Percentiles rank a stretch among this genome's conserved stretches.
Conservation (phyloP, 2,329 filamentous ascomycete species). For the Pleurostoma richardsiae region DNA sequence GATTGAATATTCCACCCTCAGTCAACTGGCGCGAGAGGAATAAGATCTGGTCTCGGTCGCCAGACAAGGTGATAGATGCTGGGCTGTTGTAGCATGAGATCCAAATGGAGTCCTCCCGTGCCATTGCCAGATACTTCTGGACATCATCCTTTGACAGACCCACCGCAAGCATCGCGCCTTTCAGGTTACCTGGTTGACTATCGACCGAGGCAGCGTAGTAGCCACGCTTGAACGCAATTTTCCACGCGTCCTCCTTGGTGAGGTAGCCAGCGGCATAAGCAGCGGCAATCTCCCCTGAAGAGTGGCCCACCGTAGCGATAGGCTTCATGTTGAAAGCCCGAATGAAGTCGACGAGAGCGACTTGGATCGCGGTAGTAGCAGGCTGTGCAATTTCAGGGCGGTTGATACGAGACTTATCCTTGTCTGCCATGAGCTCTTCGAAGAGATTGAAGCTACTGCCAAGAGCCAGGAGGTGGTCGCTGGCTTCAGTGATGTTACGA, state of each 20-base stretch:
- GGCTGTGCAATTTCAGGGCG: slow-evolving; percentile 8
- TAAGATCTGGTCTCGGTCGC: slow-evolving; percentile 23
- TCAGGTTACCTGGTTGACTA: slow-evolving; percentile 16
- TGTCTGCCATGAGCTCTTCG: slow-evolving; percentile 4
- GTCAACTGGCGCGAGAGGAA: slow-evolving; percentile 24
- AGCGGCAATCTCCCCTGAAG: slow-evolving; percentile 41
- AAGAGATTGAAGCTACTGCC: slow-evolving; percentile 18
- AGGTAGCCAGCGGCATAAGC: slow-evolving; percentile 33
- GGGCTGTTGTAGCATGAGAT: slow-evolving; percentile 41
- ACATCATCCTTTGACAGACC: slow-evolving; percentile 23
- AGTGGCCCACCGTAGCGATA: slow-evolving; percentile 33
- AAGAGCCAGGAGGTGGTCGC: slow-evolving; percentile 17
- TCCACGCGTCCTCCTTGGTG: slow-evolving; percentile 30
- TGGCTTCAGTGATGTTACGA: slow-evolving; percentile 19
- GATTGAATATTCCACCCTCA: slow-evolving; percentile 23
- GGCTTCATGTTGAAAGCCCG: slow-evolving; percentile 4
- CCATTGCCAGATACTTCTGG: slow-evolving; percentile 16
- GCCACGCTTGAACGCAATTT: slow-evolving; percentile 35
- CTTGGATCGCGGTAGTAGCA: slow-evolving; percentile 8
- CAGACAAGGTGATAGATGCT: slow-evolving; percentile 37
- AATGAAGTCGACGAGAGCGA: slow-evolving; percentile 18
- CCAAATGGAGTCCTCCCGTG: slow-evolving; percentile 15
- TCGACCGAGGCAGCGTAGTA: slow-evolving; percentile 23
- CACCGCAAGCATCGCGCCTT: slow-evolving; percentile 36
- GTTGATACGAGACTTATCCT: slow-evolving; percentile 4